A percentile compares a stretch with the other conserved stretches of the same genome.
Conservation (phyloP, 2,329 filamentous ascomycete genomes). For the Colletotrichum karsti region DNA sequence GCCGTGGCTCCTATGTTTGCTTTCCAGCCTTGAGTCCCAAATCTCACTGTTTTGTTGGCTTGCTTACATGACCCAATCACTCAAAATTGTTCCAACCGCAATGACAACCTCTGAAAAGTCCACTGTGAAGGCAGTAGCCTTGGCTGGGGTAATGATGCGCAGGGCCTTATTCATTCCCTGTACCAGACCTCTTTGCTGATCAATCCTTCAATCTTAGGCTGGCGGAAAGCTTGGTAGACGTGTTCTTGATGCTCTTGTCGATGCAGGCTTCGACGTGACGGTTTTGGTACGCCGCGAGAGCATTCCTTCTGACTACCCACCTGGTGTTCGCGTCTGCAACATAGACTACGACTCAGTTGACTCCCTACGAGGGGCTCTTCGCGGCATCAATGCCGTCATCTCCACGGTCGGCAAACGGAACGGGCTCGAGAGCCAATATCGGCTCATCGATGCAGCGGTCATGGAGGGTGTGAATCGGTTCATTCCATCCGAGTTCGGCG, state of each 20-base stretch:
- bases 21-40: neutral
- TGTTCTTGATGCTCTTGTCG: neutral
- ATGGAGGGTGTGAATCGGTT: neutral
- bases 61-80: neutral
- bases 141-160: neutral
- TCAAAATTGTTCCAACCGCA: neutral
- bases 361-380: neutral
- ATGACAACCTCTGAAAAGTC: neutral
- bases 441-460: neutral
- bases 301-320: neutral
- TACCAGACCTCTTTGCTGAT: neutral
- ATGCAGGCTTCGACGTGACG: neutral
- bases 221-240: neutral
- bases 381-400: neutral
- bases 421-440: neutral
- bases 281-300: neutral
- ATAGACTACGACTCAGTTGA: neutral
- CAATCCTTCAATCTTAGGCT: neutral
- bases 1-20: neutral
- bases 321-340: neutral
- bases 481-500: neutral
- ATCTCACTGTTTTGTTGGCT: neutral
- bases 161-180: neutral
- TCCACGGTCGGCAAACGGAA: neutral
- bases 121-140: neutral